Evolutionary conservation across 106 monocot genomes (phyloP).

Genomic region (Dioscorea dumetorum): DNA sequence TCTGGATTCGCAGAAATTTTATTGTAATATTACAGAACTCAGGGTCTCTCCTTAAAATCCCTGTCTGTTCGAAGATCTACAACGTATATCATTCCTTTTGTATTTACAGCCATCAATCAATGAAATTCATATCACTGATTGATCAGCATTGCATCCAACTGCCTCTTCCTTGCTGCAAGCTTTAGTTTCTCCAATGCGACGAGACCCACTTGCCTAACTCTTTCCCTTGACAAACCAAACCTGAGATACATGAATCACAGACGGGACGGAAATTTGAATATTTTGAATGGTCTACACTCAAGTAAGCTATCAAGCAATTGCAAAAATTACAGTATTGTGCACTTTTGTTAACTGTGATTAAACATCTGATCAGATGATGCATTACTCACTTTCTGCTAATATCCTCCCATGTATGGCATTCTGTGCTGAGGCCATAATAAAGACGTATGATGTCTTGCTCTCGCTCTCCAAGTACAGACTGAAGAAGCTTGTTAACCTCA

Average conservation of each 20-base stretch:
- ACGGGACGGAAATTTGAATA: too few species aligned
- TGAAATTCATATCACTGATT: conserved; percentile 42
- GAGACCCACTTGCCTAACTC: conserved; percentile 91
- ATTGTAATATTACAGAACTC: neutral
- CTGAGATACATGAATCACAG: conserved; percentile 22
- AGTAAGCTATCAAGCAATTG: too few species aligned
- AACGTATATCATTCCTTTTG: conserved; percentile 6
- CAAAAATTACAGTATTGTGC: too few species aligned
- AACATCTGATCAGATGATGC: neutral
- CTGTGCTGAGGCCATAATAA: conserved; percentile 73
- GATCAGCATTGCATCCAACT: conserved; percentile 69
- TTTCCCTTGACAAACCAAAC: conserved; percentile 86
- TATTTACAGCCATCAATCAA: conserved; percentile 23
- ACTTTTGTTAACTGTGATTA: too few species aligned
- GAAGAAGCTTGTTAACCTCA: conserved; percentile 71
- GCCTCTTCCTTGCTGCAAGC: conserved; percentile 70
- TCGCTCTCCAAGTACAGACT: conserved; percentile 51
- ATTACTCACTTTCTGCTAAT: conserved; percentile 82
- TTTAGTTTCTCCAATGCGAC: conserved; percentile 95
- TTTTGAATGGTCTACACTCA: too few species aligned
- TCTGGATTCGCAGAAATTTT: too few species aligned
- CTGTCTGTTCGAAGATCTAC: neutral
- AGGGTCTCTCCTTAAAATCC: neutral
- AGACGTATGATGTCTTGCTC: conserved; percentile 79
- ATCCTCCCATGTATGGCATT: conserved; percentile 86